These are phyloP conservation scores for Chaetomium sp. DNA, from an alignment of 2,329 filamentous ascomycete species.

Conservation along the genomic window DNA sequence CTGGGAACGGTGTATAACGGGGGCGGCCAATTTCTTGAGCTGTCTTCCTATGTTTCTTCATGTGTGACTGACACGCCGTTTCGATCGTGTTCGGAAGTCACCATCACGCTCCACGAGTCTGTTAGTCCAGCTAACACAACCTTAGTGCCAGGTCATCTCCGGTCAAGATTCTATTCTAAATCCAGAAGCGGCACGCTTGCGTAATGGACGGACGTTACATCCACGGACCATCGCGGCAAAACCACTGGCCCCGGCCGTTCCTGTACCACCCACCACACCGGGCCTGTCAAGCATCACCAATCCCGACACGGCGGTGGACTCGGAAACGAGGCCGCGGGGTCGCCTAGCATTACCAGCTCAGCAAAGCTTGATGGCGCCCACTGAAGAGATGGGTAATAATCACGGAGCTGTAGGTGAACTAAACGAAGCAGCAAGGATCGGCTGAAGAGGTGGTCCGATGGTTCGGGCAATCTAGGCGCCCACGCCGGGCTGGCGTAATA, in stretches of 20 bases:
- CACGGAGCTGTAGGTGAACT: too few species aligned
- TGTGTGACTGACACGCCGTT: background rate
- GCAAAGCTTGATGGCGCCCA: slow-evolving; percentile 8
- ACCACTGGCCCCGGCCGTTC: slow-evolving; percentile 1
- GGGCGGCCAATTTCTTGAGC: too few species aligned
- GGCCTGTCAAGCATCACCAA: slow-evolving; percentile 13
- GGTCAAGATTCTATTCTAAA: too few species aligned
- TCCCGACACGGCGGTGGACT: slow-evolving; percentile 12
- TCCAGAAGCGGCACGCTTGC: too few species aligned
- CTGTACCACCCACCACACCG: background rate
- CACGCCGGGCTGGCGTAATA: too few species aligned
- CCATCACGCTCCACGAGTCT: background rate
- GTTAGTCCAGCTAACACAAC: too few species aligned
- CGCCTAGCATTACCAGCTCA: background rate
- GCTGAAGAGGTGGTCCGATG: too few species aligned
- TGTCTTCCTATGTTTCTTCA: background rate
- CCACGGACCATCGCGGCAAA: background rate
- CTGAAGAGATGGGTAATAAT: background rate
- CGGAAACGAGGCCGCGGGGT: slow-evolving; percentile 1
- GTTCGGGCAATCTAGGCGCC: too few species aligned
- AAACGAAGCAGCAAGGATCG: too few species aligned
- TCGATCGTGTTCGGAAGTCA: background rate
- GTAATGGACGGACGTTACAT: background rate
- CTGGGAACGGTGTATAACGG: too few species aligned
- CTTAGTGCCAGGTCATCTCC: too few species aligned